A percentile compares a stretch with the other conserved stretches of the same genome.
Evolutionary conservation across 352 stramenopile species (phyloP).

Genomic region (Phytophthora nicotianae): DNA sequence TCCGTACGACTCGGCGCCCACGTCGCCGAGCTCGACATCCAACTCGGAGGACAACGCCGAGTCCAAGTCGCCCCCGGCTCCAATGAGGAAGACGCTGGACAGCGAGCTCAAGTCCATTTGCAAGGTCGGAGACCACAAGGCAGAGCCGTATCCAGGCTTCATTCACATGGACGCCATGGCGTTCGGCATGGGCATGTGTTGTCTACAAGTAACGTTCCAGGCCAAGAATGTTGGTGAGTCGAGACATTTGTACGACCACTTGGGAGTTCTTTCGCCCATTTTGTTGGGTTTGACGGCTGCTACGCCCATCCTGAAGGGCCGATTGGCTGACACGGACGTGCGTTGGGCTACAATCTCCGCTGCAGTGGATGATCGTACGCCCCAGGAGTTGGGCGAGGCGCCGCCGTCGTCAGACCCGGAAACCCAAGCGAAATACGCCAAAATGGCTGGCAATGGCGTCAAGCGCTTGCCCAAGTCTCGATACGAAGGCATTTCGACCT

Average conservation of each 20-base stretch:
- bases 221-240: constrained; percentile 98
- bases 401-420: constrained; percentile 43
- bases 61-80: constrained; percentile 64
- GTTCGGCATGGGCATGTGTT: constrained; percentile 99
- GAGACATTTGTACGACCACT: constrained; percentile 99
- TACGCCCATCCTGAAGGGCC: constrained; percentile 98
- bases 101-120: constrained; percentile 53
- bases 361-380: constrained; percentile 95
- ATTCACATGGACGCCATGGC: constrained; percentile 99
- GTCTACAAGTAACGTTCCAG: constrained; percentile 98
- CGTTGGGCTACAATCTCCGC: constrained; percentile 98
- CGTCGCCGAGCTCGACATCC: constrained; percentile 51
- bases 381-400: constrained; percentile 72
- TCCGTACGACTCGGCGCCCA: constrained; percentile 29
- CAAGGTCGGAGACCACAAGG: constrained; percentile 65
- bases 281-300: constrained; percentile 98
- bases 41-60: constrained; percentile 51
- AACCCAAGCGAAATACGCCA: constrained; percentile 80
- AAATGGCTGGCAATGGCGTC: constrained; percentile 93
- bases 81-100: constrained; percentile 24
- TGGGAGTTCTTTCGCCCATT: constrained; percentile 98
- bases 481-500: constrained; percentile 90
- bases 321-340: constrained; percentile 91
- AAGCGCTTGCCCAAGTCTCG: constrained; percentile 96
- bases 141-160: constrained; percentile 83